These are phyloP conservation scores for Aeminium ludgeri DNA, from an alignment of 495 filamentous ascomycete species.

Conservation along the genomic window DNA sequence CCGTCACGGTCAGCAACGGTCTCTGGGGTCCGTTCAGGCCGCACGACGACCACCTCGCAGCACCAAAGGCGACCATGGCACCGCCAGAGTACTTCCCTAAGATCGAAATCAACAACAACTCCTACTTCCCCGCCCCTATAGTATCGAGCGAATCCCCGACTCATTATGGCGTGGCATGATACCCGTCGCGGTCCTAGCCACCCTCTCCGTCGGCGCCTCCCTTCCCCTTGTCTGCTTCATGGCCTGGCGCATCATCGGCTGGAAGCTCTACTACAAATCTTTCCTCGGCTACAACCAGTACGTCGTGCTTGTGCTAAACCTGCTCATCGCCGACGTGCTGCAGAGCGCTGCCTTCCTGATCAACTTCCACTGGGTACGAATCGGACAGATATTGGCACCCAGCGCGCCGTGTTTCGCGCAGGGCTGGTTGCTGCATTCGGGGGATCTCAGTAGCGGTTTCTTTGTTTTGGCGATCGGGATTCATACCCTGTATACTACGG, in stretches of 20 bases:
- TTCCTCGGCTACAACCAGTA: slow-evolving; percentile 48
- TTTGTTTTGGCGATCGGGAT: slow-evolving; percentile 37
- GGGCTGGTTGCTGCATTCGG: slow-evolving; percentile 53
- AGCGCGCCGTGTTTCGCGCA: slow-evolving; percentile 46
- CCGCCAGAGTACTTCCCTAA: slow-evolving; percentile 5
- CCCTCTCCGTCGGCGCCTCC: slow-evolving; percentile 20
- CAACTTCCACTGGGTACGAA: slow-evolving; percentile 41
- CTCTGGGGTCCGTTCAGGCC: too few species aligned
- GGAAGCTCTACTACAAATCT: slow-evolving; percentile 21
- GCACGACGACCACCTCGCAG: too few species aligned
- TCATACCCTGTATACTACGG: slow-evolving; percentile 43
- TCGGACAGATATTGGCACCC: slow-evolving; percentile 39
- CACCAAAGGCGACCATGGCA: too few species aligned
- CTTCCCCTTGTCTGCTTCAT: slow-evolving; percentile 20
- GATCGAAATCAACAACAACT: slow-evolving; percentile 5
- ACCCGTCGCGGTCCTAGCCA: slow-evolving; percentile 17
- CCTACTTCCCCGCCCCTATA: slow-evolving; percentile 22
- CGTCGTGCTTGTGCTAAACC: slow-evolving; percentile 55
- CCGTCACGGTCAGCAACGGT: too few species aligned
- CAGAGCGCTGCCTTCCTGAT: slow-evolving; percentile 52
- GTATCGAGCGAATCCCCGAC: slow-evolving; percentile 17
- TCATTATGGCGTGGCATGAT: slow-evolving; percentile 17
- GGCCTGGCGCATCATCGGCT: slow-evolving; percentile 20
- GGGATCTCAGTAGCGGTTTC: slow-evolving; percentile 50
- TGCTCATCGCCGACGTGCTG: slow-evolving; percentile 57